Percentiles rank a stretch among this genome's conserved stretches.
Conservation (phyloP, 805 yeast genomes). For the Scheffersomyces coipomensis region DNA sequence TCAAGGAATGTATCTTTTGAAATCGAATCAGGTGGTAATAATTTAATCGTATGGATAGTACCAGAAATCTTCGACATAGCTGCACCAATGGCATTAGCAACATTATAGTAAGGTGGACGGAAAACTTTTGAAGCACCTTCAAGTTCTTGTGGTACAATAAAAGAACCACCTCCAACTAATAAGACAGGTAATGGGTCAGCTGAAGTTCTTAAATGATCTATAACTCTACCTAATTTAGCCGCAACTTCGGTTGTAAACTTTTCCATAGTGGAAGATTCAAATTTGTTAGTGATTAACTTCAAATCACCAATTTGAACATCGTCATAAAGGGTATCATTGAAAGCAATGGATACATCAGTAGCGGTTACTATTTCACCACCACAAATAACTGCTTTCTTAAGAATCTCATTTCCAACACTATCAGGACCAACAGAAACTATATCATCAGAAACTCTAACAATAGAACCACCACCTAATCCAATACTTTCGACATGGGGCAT, state of each 20-base stretch:
- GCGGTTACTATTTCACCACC: conserved; percentile 43
- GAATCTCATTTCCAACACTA: conserved; percentile 43
- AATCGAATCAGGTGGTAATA: conserved; percentile 3
- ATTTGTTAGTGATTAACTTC: conserved; percentile 14
- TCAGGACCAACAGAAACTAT: conserved; percentile 44
- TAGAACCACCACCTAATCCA: conserved; percentile 52
- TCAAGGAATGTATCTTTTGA: conserved; percentile 13
- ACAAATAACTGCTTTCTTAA: conserved; percentile 32
- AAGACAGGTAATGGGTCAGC: conserved; percentile 44
- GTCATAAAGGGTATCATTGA: conserved; percentile 5
- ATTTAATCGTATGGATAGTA: conserved; percentile 17
- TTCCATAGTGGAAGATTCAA: conserved; percentile 3
- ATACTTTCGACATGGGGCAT: conserved; percentile 52
- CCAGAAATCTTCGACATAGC: conserved; percentile 30
- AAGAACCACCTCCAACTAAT: conserved; percentile 51
- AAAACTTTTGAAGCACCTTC: conserved; percentile 43
- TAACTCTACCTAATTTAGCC: conserved; percentile 32
- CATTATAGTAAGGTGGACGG: conserved; percentile 39
- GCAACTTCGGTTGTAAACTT: conserved; percentile 15
- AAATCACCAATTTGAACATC: conserved; percentile 22
- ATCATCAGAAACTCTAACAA: conserved; percentile 26
- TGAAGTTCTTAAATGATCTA: conserved; percentile 45
- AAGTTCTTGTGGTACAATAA: conserved; percentile 36
- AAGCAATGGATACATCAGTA: conserved; percentile 33
- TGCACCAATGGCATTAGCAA: conserved; percentile 48